Base-by-base conservation (phyloP, 257 asterid species). In the Fraxinus quadrangulata region DNA sequence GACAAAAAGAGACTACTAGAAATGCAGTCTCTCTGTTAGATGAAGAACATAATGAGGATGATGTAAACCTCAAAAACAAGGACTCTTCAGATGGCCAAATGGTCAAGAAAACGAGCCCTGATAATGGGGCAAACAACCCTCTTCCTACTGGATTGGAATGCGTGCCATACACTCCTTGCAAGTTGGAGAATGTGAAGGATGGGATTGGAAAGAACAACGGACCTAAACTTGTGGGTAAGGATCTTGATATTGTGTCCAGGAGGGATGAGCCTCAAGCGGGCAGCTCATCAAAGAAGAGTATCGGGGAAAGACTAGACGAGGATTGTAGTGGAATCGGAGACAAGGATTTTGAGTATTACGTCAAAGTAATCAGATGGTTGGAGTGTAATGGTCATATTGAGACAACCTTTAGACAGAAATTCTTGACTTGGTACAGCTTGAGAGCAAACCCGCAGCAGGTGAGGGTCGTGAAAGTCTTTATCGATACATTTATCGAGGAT, bases 371-470 rank as follows among this genome's bases (percentile, higher is more conserved):
- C 24, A 78, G 97, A 10, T 81, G 89, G 88, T 78, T 93, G 83
- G 98, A 93, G 84, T 86, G 91, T 6, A 95, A 87, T 17, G 96
- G 97, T 37, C 88, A 89, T 81, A 77, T 93, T 1, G 92, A 87
- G 66, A 82, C 87, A 33, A 47, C 79, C 42, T 93, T 90, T 56
- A 89, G 98, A 40, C 86, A 88, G 88, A 93, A 90, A 73, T 91
- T 93, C 79, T 80, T 93, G 80, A 91, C 98, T 1, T 93, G 98
- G 98, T 93, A 87, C 71, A 87, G 97, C 80, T 78, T 93, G 86
- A 88, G 92, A 67, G 97, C 98, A 23, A 89, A 85, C 0, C 71
- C 90, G 12, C 94, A 88, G 67, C 91, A 93, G 88, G 85, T 83
- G 17, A 85, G 89, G 34, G 82, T 90, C 0, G 96, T 91, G 67